Evolutionary conservation across 1,284 basidiomycete genomes (phyloP).

Genomic region (Polyporus tsugae): DNA sequence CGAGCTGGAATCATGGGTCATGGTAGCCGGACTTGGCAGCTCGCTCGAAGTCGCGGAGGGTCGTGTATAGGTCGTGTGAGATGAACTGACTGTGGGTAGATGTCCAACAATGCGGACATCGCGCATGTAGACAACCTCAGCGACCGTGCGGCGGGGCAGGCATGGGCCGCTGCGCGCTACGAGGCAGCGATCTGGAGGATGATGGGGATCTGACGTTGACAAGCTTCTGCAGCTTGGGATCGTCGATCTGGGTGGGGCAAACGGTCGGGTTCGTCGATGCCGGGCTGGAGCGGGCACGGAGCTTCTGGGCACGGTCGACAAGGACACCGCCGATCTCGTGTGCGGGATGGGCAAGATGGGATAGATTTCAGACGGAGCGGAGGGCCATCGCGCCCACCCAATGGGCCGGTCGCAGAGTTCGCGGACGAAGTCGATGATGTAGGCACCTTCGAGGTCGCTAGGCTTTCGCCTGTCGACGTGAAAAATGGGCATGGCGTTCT

Average conservation of each 20-base stretch:
- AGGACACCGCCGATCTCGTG: conserved; percentile 80
- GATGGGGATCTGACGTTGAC: conserved; percentile 68
- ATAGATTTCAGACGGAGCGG: conserved; percentile 57
- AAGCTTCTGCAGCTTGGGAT: conserved; percentile 68
- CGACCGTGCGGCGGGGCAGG: conserved; percentile 59
- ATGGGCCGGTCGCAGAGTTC: conserved; percentile 78
- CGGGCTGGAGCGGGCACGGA: conserved; percentile 50
- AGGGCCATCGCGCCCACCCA: conserved; percentile 44
- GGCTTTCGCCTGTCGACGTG: conserved; percentile 95
- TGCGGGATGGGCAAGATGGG: conserved; percentile 61
- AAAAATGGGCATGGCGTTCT: conserved; percentile 98
- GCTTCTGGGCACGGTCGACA: conserved; percentile 66
- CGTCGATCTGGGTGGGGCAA: conserved; percentile 65
- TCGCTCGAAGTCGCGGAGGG: conserved; percentile 89
- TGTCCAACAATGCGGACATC: conserved; percentile 77
- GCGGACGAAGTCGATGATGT: conserved; percentile 85
- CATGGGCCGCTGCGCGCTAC: conserved; percentile 39
- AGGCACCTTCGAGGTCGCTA: conserved; percentile 89
- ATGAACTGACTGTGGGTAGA: conserved; percentile 68
- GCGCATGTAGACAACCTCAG: conserved; percentile 80
- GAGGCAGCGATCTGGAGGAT: conserved; percentile 61
- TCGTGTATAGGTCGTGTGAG: conserved; percentile 74
- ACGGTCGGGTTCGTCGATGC: conserved; percentile 45
- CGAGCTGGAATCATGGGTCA: conserved; percentile 89
- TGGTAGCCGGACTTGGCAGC: conserved; percentile 79